Evolutionary conservation across 257 asterid species (phyloP).

Genomic region (Fraxinus quadrangulata): DNA sequence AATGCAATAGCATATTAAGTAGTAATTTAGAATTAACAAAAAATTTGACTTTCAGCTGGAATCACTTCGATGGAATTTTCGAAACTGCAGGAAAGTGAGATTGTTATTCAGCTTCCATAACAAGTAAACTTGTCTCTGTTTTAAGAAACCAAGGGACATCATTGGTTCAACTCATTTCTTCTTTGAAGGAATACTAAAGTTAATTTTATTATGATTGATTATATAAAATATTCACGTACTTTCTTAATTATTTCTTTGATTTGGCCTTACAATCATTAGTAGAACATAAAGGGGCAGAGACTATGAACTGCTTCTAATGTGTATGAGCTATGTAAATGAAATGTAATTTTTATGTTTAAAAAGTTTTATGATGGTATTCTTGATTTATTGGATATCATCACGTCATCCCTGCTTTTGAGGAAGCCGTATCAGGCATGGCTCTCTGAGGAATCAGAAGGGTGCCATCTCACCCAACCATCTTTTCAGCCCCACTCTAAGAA

Average conservation of each 20-base stretch:
- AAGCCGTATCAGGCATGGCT: slow-evolving; percentile 90
- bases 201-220: too few species aligned
- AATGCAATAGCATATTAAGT: neutral
- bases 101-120: neutral
- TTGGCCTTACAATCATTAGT: neutral
- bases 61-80: neutral
- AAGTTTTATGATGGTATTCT: slow-evolving; percentile 22
- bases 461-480: neutral
- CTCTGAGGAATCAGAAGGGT: slow-evolving; percentile 94
- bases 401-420: slow-evolving; percentile 98
- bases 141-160: too few species aligned
- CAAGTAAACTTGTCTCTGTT: neutral
- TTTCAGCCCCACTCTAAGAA: neutral
- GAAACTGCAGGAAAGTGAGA: neutral
- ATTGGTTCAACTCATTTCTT: too few species aligned
- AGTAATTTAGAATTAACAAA: neutral
- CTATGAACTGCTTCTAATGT: too few species aligned
- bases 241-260: neutral
- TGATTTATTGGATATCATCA: slow-evolving; percentile 41
- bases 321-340: neutral
- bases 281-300: slow-evolving; percentile 1
- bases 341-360: slow-evolving; percentile 3
- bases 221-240: too few species aligned
- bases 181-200: too few species aligned
- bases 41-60: neutral